Conservation (phyloP, 2,329 filamentous ascomycete genomes). For the Thielaviopsis punctulata region DNA sequence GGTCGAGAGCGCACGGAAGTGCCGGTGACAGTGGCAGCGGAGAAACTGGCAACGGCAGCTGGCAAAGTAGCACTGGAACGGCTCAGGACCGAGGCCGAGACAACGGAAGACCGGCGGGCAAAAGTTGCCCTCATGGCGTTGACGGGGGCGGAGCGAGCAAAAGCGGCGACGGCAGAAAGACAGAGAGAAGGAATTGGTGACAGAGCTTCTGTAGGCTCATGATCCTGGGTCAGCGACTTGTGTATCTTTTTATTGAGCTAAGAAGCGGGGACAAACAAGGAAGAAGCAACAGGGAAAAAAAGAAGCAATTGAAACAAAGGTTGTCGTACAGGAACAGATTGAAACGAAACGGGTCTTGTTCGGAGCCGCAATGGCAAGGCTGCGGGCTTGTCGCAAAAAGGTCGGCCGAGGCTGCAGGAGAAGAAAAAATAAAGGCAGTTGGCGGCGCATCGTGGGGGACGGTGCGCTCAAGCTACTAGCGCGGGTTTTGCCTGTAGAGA, state of each 20-base stretch:
- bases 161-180: not conserved
- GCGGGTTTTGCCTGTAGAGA: not conserved
- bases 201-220: not conserved
- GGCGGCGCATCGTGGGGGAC: not conserved
- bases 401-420: not conserved
- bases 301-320: not conserved
- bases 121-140: conserved; percentile 28
- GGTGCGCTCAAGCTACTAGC: not conserved
- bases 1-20: not conserved
- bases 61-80: conserved; percentile 20
- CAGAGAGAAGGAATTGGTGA: not conserved
- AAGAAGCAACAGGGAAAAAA: no score
- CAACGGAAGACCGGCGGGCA: conserved; percentile 19
- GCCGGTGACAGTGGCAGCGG: conserved; percentile 13
- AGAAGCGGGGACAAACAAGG: not conserved
- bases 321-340: not conserved
- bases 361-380: not conserved
- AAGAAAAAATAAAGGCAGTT: not conserved
- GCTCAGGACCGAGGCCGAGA: conserved; percentile 17
- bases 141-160: not conserved
- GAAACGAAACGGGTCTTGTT: not conserved
- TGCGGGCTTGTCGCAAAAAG: not conserved
- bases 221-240: not conserved
- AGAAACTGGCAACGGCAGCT: conserved; percentile 20
- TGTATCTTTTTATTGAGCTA: not conserved